These are phyloP conservation scores for Gremmenia infestans DNA, from an alignment of 2,329 filamentous ascomycete species.

Conservation along the genomic window DNA sequence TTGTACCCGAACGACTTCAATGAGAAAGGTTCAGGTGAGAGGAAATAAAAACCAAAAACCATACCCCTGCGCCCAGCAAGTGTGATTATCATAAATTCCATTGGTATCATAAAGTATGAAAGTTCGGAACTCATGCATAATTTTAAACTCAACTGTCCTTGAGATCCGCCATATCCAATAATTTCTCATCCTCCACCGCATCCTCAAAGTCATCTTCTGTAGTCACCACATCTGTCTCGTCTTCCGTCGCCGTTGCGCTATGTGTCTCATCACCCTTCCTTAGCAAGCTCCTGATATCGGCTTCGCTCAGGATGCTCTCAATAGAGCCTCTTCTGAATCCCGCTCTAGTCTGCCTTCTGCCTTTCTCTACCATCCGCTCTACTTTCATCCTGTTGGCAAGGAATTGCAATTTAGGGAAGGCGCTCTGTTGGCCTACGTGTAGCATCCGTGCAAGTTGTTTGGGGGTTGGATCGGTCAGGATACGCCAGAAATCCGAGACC, in stretches of 20 bases:
- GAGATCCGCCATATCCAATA: not conserved
- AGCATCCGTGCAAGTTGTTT: slow-evolving; percentile 81
- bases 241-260: slow-evolving; percentile 32
- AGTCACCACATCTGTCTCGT: slow-evolving; percentile 20
- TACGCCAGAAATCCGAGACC: slow-evolving; percentile 75
- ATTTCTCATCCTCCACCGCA: slow-evolving; percentile 4
- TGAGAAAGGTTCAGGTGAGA: not conserved
- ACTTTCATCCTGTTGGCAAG: slow-evolving; percentile 81
- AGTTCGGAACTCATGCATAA: not conserved
- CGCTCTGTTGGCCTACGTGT: slow-evolving; percentile 79
- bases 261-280: slow-evolving; percentile 25
- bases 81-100: not conserved
- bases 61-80: not conserved
- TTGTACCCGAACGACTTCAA: not conserved
- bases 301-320: slow-evolving; percentile 57
- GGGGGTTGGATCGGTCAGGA: slow-evolving; percentile 76
- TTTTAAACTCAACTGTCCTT: not conserved
- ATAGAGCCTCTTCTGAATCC: slow-evolving; percentile 47
- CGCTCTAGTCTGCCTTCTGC: slow-evolving; percentile 48
- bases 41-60: not conserved
- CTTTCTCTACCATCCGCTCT: slow-evolving; percentile 64
- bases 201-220: slow-evolving; percentile 21
- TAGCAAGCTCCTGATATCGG: slow-evolving; percentile 50
- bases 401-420: slow-evolving; percentile 90
- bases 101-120: not conserved